Evolutionary conservation across 108 stramenopile species (phyloP).

Genomic region (Cyclotella sp.): DNA sequence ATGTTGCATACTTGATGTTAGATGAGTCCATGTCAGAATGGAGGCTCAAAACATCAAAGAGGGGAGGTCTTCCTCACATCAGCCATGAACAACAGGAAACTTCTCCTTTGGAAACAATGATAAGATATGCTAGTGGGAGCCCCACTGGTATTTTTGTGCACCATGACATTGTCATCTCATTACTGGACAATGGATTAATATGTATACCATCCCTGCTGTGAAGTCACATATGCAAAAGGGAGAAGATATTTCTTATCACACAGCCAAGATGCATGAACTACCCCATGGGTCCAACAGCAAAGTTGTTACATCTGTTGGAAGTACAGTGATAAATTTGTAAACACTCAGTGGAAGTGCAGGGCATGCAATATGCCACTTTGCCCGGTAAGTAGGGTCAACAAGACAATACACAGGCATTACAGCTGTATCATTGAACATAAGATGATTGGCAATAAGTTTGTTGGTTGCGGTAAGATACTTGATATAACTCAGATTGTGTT

Average conservation of each 20-base stretch:
- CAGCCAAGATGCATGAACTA: not conserved
- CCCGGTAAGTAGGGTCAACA: no score
- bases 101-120: conserved; percentile 17
- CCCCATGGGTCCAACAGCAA: no score
- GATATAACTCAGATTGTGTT: no score
- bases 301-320: no score
- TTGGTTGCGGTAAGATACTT: no score
- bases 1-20: not conserved
- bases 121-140: conserved; percentile 4
- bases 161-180: conserved; percentile 1
- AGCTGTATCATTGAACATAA: no score
- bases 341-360: no score
- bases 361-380: no score
- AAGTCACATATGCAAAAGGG: not conserved
- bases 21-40: conserved; percentile 32
- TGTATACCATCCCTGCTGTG: not conserved
- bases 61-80: conserved; percentile 20
- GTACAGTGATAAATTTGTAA: no score
- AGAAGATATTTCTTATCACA: not conserved
- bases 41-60: conserved; percentile 17
- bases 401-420: no score
- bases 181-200: not conserved
- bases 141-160: conserved; percentile 14
- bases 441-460: no score
- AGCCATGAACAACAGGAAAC: conserved; percentile 16